Evolutionary conservation across 1,284 basidiomycete species (phyloP).

Genomic region (Trametes sp.): DNA sequence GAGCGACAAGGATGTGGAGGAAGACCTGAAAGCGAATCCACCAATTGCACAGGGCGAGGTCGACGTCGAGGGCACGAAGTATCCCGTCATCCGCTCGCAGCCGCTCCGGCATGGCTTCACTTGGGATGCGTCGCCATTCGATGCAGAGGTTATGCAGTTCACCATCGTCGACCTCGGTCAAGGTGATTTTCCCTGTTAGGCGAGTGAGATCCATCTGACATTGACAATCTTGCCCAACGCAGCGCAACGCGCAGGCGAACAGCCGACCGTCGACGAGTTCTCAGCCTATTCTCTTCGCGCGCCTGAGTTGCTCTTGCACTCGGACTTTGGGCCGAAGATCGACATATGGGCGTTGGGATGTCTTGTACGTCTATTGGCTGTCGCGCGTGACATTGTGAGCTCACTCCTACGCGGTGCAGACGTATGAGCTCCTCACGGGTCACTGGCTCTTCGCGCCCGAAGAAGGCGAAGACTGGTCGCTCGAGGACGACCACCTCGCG

Average conservation of each 20-base stretch:
- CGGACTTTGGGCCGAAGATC: constrained; percentile 27
- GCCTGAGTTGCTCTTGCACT: constrained; percentile 28
- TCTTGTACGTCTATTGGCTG: constrained; percentile 20
- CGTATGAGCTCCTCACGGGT: constrained; percentile 32
- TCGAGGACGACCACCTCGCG: constrained; percentile 32
- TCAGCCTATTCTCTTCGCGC: constrained; percentile 24
- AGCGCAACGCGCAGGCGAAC: constrained; percentile 28
- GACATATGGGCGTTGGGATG: constrained; percentile 36
- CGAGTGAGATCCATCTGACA: no score
- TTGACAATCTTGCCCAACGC: background rate
- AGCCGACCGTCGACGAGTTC: constrained; percentile 26
- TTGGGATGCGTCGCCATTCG: constrained; percentile 18
- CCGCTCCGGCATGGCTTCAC: constrained; percentile 18
- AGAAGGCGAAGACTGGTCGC: constrained; percentile 26
- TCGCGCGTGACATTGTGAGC: background rate
- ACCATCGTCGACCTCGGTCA: constrained; percentile 26
- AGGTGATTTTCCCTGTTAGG: constrained; percentile 6
- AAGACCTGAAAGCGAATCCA: constrained; percentile 9
- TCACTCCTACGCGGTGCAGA: constrained; percentile 15
- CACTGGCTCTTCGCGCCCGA: constrained; percentile 33
- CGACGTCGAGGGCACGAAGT: constrained; percentile 19
- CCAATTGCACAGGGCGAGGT: constrained; percentile 11
- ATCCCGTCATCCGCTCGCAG: constrained; percentile 22
- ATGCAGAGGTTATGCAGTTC: constrained; percentile 23
- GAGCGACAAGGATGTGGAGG: constrained; percentile 17